Conservation (phyloP, 306 rosid genomes). For the Amphicarpaea edgeworthii region DNA sequence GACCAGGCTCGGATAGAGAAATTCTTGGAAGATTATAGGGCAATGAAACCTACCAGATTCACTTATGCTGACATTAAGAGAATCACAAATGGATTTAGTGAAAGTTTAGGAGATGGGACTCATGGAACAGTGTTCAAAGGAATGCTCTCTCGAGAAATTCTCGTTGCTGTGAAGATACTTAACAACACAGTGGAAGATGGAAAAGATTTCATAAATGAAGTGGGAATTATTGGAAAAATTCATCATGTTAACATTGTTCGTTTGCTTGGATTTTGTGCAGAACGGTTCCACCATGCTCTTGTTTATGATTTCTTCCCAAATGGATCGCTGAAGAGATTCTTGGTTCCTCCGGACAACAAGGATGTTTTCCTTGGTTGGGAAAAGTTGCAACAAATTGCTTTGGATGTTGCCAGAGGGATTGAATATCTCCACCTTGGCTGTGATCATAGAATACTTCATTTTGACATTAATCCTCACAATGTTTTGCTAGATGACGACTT, state of each 20-base stretch:
- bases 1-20: constrained; percentile 44
- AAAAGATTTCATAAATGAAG: constrained; percentile 58
- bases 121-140: not conserved
- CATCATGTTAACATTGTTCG: constrained; percentile 55
- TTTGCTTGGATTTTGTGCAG: not conserved
- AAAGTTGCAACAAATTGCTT: constrained; percentile 46
- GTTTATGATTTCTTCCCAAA: constrained; percentile 8
- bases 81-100: not conserved
- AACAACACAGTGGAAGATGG: constrained; percentile 40
- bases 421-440: constrained; percentile 2
- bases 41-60: constrained; percentile 48
- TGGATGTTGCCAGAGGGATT: constrained; percentile 30
- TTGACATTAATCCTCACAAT: not conserved
- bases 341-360: constrained; percentile 2
- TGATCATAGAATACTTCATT: constrained; percentile 5
- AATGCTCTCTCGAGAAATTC: constrained; percentile 18
- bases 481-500: not conserved
- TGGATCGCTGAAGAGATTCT: constrained; percentile 45
- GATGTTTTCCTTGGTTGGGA: constrained; percentile 46
- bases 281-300: not conserved
- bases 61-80: not conserved
- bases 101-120: not conserved
- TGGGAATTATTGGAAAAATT: constrained; percentile 48
- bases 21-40: constrained; percentile 50
- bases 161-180: constrained; percentile 48